These are phyloP conservation scores for Codiaeum variegatum DNA, from an alignment of 441 rosid species.

Conservation along the genomic window DNA sequence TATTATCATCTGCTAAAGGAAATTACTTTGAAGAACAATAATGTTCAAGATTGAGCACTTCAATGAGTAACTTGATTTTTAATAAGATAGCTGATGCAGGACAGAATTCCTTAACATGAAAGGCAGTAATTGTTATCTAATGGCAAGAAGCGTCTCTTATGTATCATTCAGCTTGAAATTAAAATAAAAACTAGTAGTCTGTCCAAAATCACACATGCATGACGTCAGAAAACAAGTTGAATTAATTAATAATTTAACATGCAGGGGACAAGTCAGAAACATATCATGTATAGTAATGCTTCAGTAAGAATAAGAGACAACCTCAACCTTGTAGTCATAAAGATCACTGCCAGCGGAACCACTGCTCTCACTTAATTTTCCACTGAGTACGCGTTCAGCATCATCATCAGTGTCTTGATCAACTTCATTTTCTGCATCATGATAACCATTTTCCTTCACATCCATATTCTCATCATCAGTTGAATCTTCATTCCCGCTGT, in stretches of 20 bases:
- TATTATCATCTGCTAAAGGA: neutral
- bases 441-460: constrained; percentile 64
- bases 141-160: neutral
- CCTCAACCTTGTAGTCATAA: constrained; percentile 95
- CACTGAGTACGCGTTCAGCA: constrained; percentile 64
- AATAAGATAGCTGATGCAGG: neutral
- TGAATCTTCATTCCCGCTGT: constrained; percentile 91
- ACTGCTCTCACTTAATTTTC: constrained; percentile 94
- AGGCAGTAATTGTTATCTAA: neutral
- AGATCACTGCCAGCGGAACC: constrained; percentile 84
- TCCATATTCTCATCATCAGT: constrained; percentile 79
- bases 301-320: constrained; percentile 23
- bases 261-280: constrained; percentile 11
- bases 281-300: neutral
- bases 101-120: neutral
- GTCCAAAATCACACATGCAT: constrained; percentile 4
- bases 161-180: neutral
- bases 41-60: neutral
- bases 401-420: constrained; percentile 83
- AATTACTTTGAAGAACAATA: neutral
- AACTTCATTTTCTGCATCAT: constrained; percentile 84
- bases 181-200: neutral
- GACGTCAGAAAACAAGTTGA: neutral
- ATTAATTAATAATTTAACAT: neutral
- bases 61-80: neutral